A percentile compares a stretch with the other conserved stretches of the same genome.
Evolutionary conservation across 306 rosid genomes (phyloP).

Genomic region (Chamaecrista fasciculata): DNA sequence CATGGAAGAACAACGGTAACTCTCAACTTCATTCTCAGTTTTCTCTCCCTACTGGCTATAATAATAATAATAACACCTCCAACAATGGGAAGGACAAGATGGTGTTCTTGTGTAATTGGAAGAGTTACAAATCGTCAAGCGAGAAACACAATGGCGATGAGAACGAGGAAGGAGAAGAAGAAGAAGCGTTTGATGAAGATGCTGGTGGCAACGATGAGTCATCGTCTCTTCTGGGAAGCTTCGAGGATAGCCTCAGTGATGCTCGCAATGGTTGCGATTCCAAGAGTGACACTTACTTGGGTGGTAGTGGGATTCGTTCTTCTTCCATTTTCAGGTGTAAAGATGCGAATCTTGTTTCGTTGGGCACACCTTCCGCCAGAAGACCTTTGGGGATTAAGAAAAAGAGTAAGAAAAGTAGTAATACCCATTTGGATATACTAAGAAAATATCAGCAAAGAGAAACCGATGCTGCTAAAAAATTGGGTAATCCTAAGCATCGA

Average conservation of each 20-base stretch:
- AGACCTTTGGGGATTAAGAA: slow-evolving; percentile 40
- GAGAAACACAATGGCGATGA: slow-evolving; percentile 37
- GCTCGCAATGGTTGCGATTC: slow-evolving; percentile 62
- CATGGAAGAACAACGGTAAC: slow-evolving; percentile 36
- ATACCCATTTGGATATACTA: slow-evolving; percentile 50
- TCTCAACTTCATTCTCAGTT: slow-evolving; percentile 7
- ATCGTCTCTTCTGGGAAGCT: slow-evolving; percentile 54
- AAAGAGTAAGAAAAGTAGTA: slow-evolving; percentile 50
- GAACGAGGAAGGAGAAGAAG: slow-evolving; percentile 33
- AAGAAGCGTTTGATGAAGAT: slow-evolving; percentile 40
- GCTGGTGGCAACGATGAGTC: slow-evolving; percentile 44
- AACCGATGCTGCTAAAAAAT: slow-evolving; percentile 39
- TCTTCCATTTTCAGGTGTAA: slow-evolving; percentile 55
- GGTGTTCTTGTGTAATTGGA: slow-evolving; percentile 88
- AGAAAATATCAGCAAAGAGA: slow-evolving; percentile 48
- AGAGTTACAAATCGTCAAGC: slow-evolving; percentile 55
- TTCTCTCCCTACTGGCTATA: not conserved
- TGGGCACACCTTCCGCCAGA: slow-evolving; percentile 25
- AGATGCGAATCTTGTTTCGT: slow-evolving; percentile 56
- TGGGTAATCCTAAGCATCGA: slow-evolving; percentile 42
- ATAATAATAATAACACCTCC: not conserved
- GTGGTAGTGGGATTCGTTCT: slow-evolving; percentile 50
- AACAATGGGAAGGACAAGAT: slow-evolving; percentile 40
- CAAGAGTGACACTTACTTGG: slow-evolving; percentile 60
- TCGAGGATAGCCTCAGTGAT: slow-evolving; percentile 72